Base-by-base conservation (phyloP, 129 eudicot species). In the Helichrysum umbraculigerum region DNA sequence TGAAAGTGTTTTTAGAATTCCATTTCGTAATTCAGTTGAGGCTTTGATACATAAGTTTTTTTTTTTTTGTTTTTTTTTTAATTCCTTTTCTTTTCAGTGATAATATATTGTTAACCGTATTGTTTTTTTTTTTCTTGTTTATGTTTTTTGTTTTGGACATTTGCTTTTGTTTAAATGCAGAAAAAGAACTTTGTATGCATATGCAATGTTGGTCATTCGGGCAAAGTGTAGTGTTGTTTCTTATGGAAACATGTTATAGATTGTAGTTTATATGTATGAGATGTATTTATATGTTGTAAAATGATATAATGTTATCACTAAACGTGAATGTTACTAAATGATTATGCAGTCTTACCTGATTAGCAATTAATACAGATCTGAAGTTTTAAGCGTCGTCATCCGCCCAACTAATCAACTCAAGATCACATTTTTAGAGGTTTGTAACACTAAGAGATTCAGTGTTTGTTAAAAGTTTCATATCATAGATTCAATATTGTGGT, bases 401-500 rank as follows among this genome's bases (percentile, higher is more conserved):
- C 96, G 96, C 70, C 82, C 99, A 56, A 54, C 97, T 75, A 95
- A 95, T 87, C 90, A 85, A 76, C 99, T 95, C 72, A 95, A 95
- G 90, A 91, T 95, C 85, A 95, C 99, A 68, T 95, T 95, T 87
- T 85, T 95, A 81, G 99, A 95, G 99, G 99, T 95, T 85, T 70
- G 89, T 85, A 30, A 25, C 42, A 68, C 71, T 77, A 72, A 59
- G 47, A 29, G 7, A 19, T 71, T 29, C 25, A 4, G 65, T 66
- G 4, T 64, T 63, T 57, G 6, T 17, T 66, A 14, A 34, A 65
- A 30, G 14, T 58, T 25, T 25, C 37, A 37, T 25, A 28, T 62
- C 57, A 37, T 59, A 64, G 28, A 79, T 79, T 50, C 61, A 22
- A 65, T 52, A 56, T 71, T 51, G 73, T 4, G 34, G 59, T 28